Evolutionary conservation across 495 filamentous ascomycete genomes (phyloP).

Genomic region (Podospora bellae-mahoneyi): DNA sequence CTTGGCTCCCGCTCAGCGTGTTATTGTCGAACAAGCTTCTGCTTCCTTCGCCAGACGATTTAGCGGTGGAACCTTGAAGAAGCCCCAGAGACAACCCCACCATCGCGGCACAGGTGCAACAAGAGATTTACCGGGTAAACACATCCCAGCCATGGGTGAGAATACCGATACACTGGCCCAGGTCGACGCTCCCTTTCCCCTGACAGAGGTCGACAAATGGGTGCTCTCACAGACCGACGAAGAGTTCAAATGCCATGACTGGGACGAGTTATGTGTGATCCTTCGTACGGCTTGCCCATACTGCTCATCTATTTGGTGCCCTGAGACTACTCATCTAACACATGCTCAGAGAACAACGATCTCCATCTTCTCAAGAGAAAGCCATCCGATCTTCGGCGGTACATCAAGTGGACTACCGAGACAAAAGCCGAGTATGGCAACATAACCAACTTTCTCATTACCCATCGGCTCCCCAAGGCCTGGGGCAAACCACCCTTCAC

Average conservation of each 20-base stretch:
- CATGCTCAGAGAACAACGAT: constrained; percentile 56
- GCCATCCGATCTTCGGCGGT: constrained; percentile 79
- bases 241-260: constrained; percentile 63
- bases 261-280: constrained; percentile 64
- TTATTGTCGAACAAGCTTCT: constrained; percentile 1
- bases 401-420: constrained; percentile 71
- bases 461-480: constrained; percentile 58
- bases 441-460: constrained; percentile 72
- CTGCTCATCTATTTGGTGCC: constrained; percentile 15
- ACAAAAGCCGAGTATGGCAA: constrained; percentile 70
- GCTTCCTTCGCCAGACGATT: constrained; percentile 1
- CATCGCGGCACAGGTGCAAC: not conserved
- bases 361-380: constrained; percentile 73
- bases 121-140: constrained; percentile 13
- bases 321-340: constrained; percentile 17
- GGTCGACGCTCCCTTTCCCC: constrained; percentile 53
- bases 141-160: constrained; percentile 27
- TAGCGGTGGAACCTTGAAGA: constrained; percentile 15
- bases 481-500: constrained; percentile 62
- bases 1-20: constrained; percentile 11
- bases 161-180: constrained; percentile 18
- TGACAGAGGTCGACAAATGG: constrained; percentile 63
- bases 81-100: constrained; percentile 10
- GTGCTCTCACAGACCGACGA: constrained; percentile 67
- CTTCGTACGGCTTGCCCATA: constrained; percentile 52